Conservation (phyloP, 352 stramenopile species). For the Phytophthora capsici region DNA sequence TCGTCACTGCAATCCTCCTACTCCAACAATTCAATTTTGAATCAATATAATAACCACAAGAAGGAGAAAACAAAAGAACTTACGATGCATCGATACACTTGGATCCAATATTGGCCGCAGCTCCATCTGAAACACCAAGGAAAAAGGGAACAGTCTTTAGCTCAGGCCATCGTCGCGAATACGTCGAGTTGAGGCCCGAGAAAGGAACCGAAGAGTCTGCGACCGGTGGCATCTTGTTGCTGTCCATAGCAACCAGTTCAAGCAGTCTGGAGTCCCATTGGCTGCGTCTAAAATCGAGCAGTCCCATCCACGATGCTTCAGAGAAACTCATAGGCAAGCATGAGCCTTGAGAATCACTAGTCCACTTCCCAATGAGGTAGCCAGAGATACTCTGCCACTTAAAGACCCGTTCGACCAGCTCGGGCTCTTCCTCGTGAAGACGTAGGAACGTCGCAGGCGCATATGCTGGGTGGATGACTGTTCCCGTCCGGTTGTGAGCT, state of each 20-base stretch:
- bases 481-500: conserved; percentile 75
- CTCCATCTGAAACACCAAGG: conserved; percentile 92
- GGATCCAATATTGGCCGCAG: conserved; percentile 94
- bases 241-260: conserved; percentile 74
- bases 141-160: conserved; percentile 77
- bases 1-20: conserved; percentile 92
- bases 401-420: conserved; percentile 52
- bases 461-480: conserved; percentile 90
- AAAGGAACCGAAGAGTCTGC: conserved; percentile 76
- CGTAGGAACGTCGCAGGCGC: conserved; percentile 88
- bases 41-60: conserved; percentile 7
- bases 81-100: conserved; percentile 89
- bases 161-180: conserved; percentile 81
- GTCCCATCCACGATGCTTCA: conserved; percentile 95
- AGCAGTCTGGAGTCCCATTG: conserved; percentile 88
- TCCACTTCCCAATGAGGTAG: conserved; percentile 91
- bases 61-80: conserved; percentile 15
- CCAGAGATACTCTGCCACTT: conserved; percentile 93
- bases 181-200: conserved; percentile 53
- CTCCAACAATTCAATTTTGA: neutral
- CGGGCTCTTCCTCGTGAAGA: conserved; percentile 71
- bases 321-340: conserved; percentile 91
- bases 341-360: conserved; percentile 30
- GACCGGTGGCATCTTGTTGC: conserved; percentile 70
- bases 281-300: conserved; percentile 90